Base-by-base conservation (phyloP, 2,329 filamentous ascomycete species). In the Phialemonium atrogriseum region DNA sequence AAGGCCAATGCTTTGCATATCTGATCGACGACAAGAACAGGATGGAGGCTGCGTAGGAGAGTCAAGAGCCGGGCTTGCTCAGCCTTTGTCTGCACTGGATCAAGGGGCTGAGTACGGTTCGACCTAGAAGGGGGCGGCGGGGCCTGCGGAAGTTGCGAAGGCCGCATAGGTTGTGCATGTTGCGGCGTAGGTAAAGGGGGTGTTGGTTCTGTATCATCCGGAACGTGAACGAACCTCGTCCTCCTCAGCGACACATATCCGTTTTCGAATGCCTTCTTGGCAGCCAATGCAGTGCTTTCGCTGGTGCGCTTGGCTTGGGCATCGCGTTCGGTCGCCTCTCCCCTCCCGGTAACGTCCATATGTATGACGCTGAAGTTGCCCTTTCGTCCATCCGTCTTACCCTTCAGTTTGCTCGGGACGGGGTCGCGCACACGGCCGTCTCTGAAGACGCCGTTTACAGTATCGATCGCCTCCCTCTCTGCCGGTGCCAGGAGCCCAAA, bases 281-380 rank as follows among this genome's bases (percentile, higher is more conserved):
- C 74, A 24, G 73, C 71, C 32, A 70, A 60, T 27, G 68, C 70
- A 10, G 74, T 78, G 42, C 63, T 69, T 48, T 80, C 73, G 45
- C 75, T 80, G 10, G 72, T 70, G 30, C 71, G 67, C 49, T 77
- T 74, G 5, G 73, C 73, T 27, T 70, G 66, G 31, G 66, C 65
- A 46, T 69, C 63, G 28, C 70, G 59, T 24, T 66, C 59, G 30
- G 66, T 56, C 23, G 64, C 61, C 35, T 66, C 61, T 39, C 58
- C 54, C 47, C 55, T 60, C 34, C 56, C 57, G 14, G 48, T 46
- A 16, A 72, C 57, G 20, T 68, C 64, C 59, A 80, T 76, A 35
- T 77, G 71, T 66, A 80, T 76, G 24, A 79, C 70, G 27, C 64
- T 60, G 48, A 80, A 80, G 42, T 76, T 77, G 17, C 74, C 74